Evolutionary conservation across 2,329 filamentous ascomycete genomes (phyloP), one percentile per base, ranked within the genome.

Genomic region (Daldinia sp.): DNA sequence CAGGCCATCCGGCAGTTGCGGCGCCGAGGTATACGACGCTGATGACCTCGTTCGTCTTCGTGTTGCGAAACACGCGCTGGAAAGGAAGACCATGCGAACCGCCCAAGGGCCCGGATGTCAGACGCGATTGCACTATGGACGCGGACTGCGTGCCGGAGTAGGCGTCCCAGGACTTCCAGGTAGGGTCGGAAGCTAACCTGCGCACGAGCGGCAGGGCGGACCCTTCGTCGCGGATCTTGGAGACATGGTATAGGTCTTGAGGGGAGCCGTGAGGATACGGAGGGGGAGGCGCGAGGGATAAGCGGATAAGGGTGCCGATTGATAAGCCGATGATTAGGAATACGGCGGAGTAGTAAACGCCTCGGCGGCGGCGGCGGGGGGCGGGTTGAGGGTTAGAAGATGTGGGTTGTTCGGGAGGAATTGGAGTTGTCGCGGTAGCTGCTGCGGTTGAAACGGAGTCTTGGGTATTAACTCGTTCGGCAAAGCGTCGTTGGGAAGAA

Each of bases 1-100:
- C 86, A 1, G 92, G 92, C 90, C 91, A 94, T 3, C 92, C 92
- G 54, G 85, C 82, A 20, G 91, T 76, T 0, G 83, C 87, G n/a
- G 82, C 78, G 6, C 92, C 92, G 60, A 94, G 85, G 82, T 85
- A 92, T 4, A 94, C 82, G n/a, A 94, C 83, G 56, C 84, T 86
- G 10, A 90, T 81, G 37, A 89, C 78, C 73, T 88, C 87, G 71
- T 88, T 84, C 6, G 88, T 87, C 33, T 78, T 78, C 3, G 81
- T 75, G 76, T 92, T 88, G 82, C 85, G 88, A 76, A 92, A 94
- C 1, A 91, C 80, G 73, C 87, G 85, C 82, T 93, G 87, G 73
- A 81, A 86, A 12, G 80, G 81, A 33, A 87, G 72, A 10, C 81
- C 84, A 7, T 78, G 68, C 13, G 81, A 75, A 12, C 84, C 83